Evolutionary conservation across 1,284 basidiomycete genomes (phyloP).

Genomic region (Bjerkandera adusta): DNA sequence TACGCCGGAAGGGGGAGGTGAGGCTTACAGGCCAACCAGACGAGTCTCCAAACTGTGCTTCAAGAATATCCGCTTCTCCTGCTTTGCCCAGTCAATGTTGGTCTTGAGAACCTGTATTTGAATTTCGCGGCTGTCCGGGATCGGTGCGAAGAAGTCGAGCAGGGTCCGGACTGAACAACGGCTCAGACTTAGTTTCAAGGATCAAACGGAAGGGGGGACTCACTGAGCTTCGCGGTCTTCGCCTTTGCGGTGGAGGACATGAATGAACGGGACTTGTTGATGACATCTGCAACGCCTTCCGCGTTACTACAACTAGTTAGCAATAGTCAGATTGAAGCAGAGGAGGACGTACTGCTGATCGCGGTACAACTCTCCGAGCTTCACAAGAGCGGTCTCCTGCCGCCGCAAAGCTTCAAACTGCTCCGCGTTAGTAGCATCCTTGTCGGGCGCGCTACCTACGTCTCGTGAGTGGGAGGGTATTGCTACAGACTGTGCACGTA

Average conservation of each 20-base stretch:
- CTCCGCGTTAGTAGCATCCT: conserved; percentile 30
- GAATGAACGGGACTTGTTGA: conserved; percentile 85
- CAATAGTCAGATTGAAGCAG: conserved; percentile 3
- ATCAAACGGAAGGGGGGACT: conserved; percentile 28
- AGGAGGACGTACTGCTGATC: conserved; percentile 78
- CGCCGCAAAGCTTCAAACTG: conserved; percentile 66
- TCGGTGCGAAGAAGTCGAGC: conserved; percentile 84
- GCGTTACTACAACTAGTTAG: conserved; percentile 62
- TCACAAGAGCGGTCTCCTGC: conserved; percentile 86
- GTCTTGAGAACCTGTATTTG: conserved; percentile 88
- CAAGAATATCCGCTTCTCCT: conserved; percentile 93
- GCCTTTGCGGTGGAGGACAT: conserved; percentile 97
- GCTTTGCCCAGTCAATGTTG: conserved; percentile 92
- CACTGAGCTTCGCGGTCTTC: conserved; percentile 96
- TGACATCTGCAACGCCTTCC: conserved; percentile 82
- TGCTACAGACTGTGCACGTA: conserved; percentile 17
- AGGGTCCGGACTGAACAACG: conserved; percentile 78
- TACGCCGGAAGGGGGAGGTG: background rate
- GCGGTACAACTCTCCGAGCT: conserved; percentile 86
- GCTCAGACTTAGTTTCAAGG: conserved; percentile 12
- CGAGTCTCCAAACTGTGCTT: conserved; percentile 94
- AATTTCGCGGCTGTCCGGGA: conserved; percentile 73
- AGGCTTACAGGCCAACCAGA: conserved; percentile 75
- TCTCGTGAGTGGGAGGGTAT: background rate
- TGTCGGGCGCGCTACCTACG: conserved; percentile 17